These are phyloP conservation scores for Cystobasidium sp. DNA, from an alignment of 1,284 basidiomycete genomes.

Conservation along the genomic window DNA sequence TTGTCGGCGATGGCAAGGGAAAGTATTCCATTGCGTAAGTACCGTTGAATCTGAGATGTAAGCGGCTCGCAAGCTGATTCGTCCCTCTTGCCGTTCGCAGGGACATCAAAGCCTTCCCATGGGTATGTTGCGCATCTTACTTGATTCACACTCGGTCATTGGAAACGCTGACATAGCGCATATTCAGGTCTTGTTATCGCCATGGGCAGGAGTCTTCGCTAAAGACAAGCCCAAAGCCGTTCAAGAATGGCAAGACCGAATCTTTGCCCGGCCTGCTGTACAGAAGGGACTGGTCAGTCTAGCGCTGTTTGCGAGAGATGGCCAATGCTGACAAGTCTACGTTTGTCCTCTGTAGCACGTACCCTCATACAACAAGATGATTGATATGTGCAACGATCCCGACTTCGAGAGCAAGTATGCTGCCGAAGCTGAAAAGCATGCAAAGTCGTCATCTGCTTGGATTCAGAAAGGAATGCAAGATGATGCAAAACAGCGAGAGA, in stretches of 20 bases:
- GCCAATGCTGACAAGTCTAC: background rate
- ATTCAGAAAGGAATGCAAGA: slow-evolving; percentile 44
- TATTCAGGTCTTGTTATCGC: background rate
- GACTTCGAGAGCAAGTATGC: slow-evolving; percentile 44
- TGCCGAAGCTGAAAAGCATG: slow-evolving; percentile 41
- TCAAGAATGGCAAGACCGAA: slow-evolving; percentile 61
- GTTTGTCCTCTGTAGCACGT: slow-evolving; percentile 23
- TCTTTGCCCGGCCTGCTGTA: slow-evolving; percentile 58
- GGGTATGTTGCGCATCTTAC: background rate
- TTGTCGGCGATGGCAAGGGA: slow-evolving; percentile 70
- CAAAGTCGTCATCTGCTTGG: slow-evolving; percentile 28
- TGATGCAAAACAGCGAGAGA: slow-evolving; percentile 27
- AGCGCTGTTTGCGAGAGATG: background rate
- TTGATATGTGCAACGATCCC: slow-evolving; percentile 42
- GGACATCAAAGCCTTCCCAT: slow-evolving; percentile 38
- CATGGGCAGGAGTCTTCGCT: slow-evolving; percentile 27
- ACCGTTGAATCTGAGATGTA: background rate
- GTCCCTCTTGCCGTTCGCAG: background rate
- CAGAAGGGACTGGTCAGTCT: slow-evolving; percentile 37
- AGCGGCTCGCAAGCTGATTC: background rate
- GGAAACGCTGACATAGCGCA: background rate
- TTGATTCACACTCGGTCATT: background rate
- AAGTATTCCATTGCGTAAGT: slow-evolving; percentile 65
- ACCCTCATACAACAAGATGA: slow-evolving; percentile 40
- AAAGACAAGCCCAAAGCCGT: slow-evolving; percentile 33